Percentiles rank a stretch among this genome's conserved stretches.
Conservation (phyloP, 2,329 filamentous ascomycete genomes). For the Alternaria conjuncta region DNA sequence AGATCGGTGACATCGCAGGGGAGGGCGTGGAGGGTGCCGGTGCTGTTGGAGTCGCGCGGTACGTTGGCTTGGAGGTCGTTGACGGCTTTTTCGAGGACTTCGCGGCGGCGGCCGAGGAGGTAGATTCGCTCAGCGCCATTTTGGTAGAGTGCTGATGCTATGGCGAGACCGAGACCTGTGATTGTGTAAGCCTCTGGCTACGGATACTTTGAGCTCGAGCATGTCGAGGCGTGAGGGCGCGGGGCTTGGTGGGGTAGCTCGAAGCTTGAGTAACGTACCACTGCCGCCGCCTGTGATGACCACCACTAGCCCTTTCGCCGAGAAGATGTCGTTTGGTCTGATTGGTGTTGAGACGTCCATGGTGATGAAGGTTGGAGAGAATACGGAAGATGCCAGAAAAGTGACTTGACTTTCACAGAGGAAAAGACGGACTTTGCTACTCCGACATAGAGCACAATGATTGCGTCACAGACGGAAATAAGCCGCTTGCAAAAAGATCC, state of each 20-base stretch:
- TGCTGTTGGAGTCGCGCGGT: constrained; percentile 34
- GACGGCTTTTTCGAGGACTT: constrained; percentile 51
- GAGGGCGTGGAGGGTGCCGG: constrained; percentile 47
- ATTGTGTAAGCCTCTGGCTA: constrained; percentile 5
- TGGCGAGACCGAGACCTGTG: constrained; percentile 48
- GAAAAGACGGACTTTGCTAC: constrained; percentile 15
- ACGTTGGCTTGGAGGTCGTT: constrained; percentile 35
- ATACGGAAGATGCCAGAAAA: not conserved
- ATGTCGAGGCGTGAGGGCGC: constrained; percentile 3
- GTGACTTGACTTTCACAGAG: constrained; percentile 1
- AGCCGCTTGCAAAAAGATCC: constrained; percentile 2
- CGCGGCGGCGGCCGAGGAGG: constrained; percentile 53
- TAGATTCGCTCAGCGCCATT: constrained; percentile 53
- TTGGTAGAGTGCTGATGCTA: constrained; percentile 52
- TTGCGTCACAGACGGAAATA: constrained; percentile 20
- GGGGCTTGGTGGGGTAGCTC: constrained; percentile 40
- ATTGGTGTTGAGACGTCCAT: constrained; percentile 48
- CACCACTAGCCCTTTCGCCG: constrained; percentile 49
- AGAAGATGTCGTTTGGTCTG: constrained; percentile 47
- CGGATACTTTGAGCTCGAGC: not conserved
- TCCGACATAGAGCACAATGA: not conserved
- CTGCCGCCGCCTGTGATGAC: constrained; percentile 53
- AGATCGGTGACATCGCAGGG: constrained; percentile 54
- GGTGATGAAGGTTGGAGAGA: not conserved
- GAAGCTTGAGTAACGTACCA: constrained; percentile 37